phyloP scores from a whole-genome alignment of 2,329 filamentous ascomycete genomes.

The Colletotrichum sp. region DNA sequence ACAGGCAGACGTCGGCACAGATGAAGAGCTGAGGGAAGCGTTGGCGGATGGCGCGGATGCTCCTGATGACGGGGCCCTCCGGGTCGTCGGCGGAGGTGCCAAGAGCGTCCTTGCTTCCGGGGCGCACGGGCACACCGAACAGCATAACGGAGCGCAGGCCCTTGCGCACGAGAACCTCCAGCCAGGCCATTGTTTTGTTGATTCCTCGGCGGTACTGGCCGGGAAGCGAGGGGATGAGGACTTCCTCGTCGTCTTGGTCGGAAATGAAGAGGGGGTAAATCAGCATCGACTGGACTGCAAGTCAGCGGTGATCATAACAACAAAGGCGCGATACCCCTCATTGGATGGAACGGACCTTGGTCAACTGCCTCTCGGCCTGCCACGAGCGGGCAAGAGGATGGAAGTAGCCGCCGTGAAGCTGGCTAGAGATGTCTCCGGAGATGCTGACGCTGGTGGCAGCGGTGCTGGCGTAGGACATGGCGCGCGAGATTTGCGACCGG shows the following conservation, averaged over 20 bases:
- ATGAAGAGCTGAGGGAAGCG: slow-evolving; percentile 92
- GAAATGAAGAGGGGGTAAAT: slow-evolving; percentile 98
- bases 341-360: slow-evolving; percentile 64
- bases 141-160: slow-evolving; percentile 92
- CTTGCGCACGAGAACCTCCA: slow-evolving; percentile 86
- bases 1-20: slow-evolving; percentile 91
- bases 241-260: slow-evolving; percentile 92
- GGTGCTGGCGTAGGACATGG: slow-evolving; percentile 71
- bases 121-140: slow-evolving; percentile 88
- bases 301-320: not conserved
- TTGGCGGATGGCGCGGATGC: slow-evolving; percentile 82
- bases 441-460: slow-evolving; percentile 73
- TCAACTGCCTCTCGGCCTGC: slow-evolving; percentile 85
- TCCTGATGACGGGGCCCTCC: slow-evolving; percentile 86
- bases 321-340: not conserved
- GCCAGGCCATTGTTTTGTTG: slow-evolving; percentile 83
- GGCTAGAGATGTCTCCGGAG: slow-evolving; percentile 78
- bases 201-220: slow-evolving; percentile 88
- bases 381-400: slow-evolving; percentile 80
- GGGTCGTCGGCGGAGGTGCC: slow-evolving; percentile 94
- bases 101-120: slow-evolving; percentile 85
- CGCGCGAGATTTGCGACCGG: slow-evolving; percentile 65
- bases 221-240: slow-evolving; percentile 86
- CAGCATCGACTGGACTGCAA: slow-evolving; percentile 79
- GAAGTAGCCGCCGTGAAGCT: slow-evolving; percentile 83